These are phyloP conservation scores for Lepidium didymum DNA, from an alignment of 345 rosid genomes.

Conservation along the genomic window DNA sequence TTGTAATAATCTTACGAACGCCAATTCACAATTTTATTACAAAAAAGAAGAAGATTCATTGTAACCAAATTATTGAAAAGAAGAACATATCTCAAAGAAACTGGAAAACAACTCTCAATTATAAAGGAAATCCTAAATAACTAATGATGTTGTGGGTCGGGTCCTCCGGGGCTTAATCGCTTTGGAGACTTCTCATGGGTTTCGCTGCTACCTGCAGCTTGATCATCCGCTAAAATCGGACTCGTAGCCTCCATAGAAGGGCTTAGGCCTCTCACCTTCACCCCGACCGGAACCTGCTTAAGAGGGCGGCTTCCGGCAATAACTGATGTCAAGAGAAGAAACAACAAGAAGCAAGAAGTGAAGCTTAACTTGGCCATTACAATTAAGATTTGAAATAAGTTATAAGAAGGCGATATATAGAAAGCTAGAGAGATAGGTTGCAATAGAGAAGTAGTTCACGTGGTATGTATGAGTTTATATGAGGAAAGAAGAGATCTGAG, in stretches of 20 bases:
- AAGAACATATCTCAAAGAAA: conserved; percentile 9
- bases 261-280: conserved; percentile 19
- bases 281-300: background rate
- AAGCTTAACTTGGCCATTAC: conserved; percentile 25
- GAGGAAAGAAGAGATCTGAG: conserved; percentile 23
- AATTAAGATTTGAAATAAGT: background rate
- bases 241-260: conserved; percentile 10
- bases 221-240: background rate
- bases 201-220: conserved; percentile 7
- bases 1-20: conserved; percentile 8
- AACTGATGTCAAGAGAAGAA: conserved; percentile 22
- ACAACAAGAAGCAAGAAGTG: conserved; percentile 2
- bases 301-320: conserved; percentile 23
- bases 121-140: conserved; percentile 22
- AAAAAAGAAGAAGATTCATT: background rate
- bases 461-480: conserved; percentile 9
- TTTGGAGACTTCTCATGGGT: conserved; percentile 11
- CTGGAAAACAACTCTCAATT: conserved; percentile 1
- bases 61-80: conserved; percentile 20
- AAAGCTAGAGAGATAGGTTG: background rate
- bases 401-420: background rate
- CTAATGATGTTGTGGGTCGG: conserved; percentile 42
- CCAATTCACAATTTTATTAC: background rate
- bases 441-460: background rate
- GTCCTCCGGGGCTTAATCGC: conserved; percentile 42